Evolutionary conservation across 768 basidiomycete species (phyloP).

Genomic region (Rhodosporidiobolus sp.): DNA sequence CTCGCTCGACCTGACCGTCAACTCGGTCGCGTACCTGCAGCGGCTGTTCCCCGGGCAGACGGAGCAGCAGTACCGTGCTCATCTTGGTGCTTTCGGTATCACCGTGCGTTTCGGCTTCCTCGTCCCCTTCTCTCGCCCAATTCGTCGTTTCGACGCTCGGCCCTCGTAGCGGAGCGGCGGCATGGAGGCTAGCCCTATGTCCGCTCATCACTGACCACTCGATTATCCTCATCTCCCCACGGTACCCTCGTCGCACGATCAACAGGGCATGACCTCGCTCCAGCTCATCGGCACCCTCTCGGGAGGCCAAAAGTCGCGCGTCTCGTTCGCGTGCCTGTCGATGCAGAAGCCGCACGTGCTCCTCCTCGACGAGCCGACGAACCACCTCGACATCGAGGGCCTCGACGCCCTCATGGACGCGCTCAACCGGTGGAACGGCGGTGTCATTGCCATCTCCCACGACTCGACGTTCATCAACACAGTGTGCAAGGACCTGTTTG

Average conservation of each 20-base stretch:
- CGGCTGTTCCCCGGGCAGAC: conserved; percentile 87
- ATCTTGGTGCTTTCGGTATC: conserved; percentile 95
- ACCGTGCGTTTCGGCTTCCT: conserved; percentile 57
- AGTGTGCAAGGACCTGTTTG: conserved; percentile 45
- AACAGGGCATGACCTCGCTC: conserved; percentile 51
- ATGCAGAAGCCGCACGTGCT: conserved; percentile 86
- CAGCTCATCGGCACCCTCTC: conserved; percentile 87
- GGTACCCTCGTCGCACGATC: too few relatives aligned
- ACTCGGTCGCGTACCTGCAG: conserved; percentile 90
- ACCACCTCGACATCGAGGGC: conserved; percentile 59
- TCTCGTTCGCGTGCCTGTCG: conserved; percentile 76
- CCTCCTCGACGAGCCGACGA: conserved; percentile 71
- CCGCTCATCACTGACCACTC: neutral
- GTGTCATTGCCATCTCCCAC: conserved; percentile 42
- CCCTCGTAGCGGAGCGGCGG: neutral
- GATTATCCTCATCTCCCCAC: conserved; percentile 47
- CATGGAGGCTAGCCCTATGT: conserved; percentile 1
- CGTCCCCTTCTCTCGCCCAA: too few relatives aligned
- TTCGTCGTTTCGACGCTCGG: too few relatives aligned
- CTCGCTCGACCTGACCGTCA: conserved; percentile 73
- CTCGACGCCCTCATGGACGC: conserved; percentile 91
- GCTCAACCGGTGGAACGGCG: conserved; percentile 49
- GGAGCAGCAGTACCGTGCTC: conserved; percentile 93
- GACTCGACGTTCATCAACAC: conserved; percentile 16
- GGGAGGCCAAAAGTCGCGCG: conserved; percentile 94